Evolutionary conservation across 345 rosid genomes (phyloP).

Genomic region (Zanthoxylum bungeanum): DNA sequence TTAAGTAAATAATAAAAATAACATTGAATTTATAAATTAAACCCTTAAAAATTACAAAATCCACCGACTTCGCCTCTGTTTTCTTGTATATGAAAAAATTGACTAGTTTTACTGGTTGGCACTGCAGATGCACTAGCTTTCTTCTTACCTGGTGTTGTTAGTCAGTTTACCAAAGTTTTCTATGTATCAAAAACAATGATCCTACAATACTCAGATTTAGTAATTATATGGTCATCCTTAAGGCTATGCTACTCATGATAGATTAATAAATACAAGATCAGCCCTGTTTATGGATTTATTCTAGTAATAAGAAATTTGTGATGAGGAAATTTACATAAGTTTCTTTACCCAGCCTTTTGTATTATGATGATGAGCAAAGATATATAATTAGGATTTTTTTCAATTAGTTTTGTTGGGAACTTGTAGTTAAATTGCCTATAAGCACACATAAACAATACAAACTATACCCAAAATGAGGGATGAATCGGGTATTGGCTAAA

Average conservation of each 20-base stretch:
- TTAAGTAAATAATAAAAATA: too few relatives aligned
- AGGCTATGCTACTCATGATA: not conserved
- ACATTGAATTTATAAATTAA: too few relatives aligned
- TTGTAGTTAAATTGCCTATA: too few relatives aligned
- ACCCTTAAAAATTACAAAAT: too few relatives aligned
- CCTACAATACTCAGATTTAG: not conserved
- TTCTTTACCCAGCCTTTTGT: not conserved
- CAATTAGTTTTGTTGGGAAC: too few relatives aligned
- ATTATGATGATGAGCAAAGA: not conserved
- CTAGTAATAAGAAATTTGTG: not conserved
- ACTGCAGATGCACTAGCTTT: constrained; percentile 86
- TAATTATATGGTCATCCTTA: not conserved
- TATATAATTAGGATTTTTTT: not conserved
- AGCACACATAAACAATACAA: too few relatives aligned
- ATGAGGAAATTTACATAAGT: not conserved
- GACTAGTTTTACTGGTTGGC: constrained; percentile 37
- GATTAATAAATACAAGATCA: not conserved
- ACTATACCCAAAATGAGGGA: too few relatives aligned
- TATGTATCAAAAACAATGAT: constrained; percentile 68
- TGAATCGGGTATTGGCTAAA: too few relatives aligned
- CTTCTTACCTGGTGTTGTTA: constrained; percentile 92
- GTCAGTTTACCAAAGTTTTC: constrained; percentile 81
- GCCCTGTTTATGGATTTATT: not conserved
- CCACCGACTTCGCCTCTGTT: too few relatives aligned
- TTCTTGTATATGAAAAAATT: not conserved